Base-by-base conservation (phyloP, 257 asterid species). In the Sherardia arvensis region DNA sequence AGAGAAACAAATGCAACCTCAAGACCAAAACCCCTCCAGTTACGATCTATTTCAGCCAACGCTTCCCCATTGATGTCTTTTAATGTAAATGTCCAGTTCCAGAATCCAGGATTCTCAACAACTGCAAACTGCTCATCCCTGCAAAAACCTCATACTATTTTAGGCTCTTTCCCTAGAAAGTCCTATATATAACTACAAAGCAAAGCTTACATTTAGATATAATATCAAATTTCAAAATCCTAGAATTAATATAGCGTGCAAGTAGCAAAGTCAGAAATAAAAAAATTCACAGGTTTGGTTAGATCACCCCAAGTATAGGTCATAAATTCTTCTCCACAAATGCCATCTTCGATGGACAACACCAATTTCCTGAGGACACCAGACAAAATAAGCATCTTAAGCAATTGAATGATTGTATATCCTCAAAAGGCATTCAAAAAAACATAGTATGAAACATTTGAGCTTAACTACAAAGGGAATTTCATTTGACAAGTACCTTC, bases 301-400 rank as follows among this genome's bases (percentile, higher is more conserved):
- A 77, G 62, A 77, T 76, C 77, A 89, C 98, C 99, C 97, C 83
- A 92, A 76, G 76, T 92, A 92, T 70, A 92, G 74, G 80, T 92
- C 97, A 77, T 92, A 85, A 67, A 82, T 81, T 83, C 99, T 85
- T 80, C 80, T 87, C 99, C 99, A 92, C 55, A 92, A 91, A 87
- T 92, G 99, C 97, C 99, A 92, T 81, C 99, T 85, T 79, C 90
- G 79, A 77, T 92, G 99, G 72, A 92, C 99, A 64, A 92, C 99
- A 68, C 99, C 99, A 73, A 89, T 66, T 76, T 89, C 96, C 98
- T 92, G 80, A 51, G 62, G 40, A 17, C 25, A 49, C 70, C 68
- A 48, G 57, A 53, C 7, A 38, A 59, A 6, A 20, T 28, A n/a
- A 59, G 48, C 29, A 18, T 30, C 28, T 62, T 54, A 64, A 62